Base-by-base conservation (phyloP, 768 basidiomycete genomes). In the Lentinus tigrinus region DNA sequence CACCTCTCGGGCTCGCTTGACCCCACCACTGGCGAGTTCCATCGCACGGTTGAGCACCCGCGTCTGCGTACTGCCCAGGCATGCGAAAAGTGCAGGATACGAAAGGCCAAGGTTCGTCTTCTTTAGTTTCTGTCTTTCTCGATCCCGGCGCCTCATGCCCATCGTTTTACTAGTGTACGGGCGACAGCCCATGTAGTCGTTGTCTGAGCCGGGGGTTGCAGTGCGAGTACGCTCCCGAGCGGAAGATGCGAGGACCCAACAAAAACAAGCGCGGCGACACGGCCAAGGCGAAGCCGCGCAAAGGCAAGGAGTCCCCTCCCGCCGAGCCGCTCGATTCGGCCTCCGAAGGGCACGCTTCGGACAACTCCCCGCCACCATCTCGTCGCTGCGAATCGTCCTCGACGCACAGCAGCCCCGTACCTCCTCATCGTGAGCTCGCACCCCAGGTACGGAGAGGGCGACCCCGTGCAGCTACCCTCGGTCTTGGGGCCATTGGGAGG, bases 31-130 rank as follows among this genome's bases (percentile, higher is more conserved):
- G 84, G 85, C n/a, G 80, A 87, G 42, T 87, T 86, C 65, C 85
- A 86, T 69, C 80, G 78, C 16, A 80, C 83, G 0, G 79, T 83
- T 0, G 85, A 88, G 62, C 84, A 85, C 56, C 81, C 85, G 1
- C 79, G 87, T 0, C 71, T 87, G 28, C 80, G 88, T 49, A 90
- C 89, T 0, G 83, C 84, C 0, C 88, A 89, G 65, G 88, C 88
- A 3, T 91, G 88, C 71, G 85, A 89, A 65, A 87, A 87, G 67
- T 90, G 89, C 68, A 80, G 89, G 14, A 77, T 77, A 0, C 73
- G 88, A 49, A 91, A 90, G 69, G 88, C 86, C 28, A 91, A 91
- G 79, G 88, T 89, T 63, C 47, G 78, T 67, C 0, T 50, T 42
- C 1, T 24, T 31, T 17, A 50, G 28, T 14, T 38, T 40, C 37